Evolutionary conservation across 768 basidiomycete species (phyloP).

Genomic region (Rhizopogon vesiculosus): DNA sequence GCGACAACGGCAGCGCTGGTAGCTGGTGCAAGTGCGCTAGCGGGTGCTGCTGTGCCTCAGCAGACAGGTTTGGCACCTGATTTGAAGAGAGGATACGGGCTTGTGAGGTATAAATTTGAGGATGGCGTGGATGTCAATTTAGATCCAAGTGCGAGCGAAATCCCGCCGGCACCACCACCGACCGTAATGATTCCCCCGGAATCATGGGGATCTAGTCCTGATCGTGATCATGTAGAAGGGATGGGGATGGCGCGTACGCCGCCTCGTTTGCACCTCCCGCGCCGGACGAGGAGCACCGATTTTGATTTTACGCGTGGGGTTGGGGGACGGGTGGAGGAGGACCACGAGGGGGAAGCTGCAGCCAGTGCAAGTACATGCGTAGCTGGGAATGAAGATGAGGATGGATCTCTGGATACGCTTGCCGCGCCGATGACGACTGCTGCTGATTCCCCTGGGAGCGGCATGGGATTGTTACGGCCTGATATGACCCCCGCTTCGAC

Average conservation of each 20-base stretch:
- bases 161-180: background rate
- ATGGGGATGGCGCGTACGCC: background rate
- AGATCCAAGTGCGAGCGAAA: too few relatives aligned
- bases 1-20: constrained; percentile 53
- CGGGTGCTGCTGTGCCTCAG: constrained; percentile 54
- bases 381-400: background rate
- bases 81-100: constrained; percentile 56
- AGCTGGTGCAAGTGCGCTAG: constrained; percentile 60
- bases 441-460: background rate
- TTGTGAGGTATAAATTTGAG: constrained; percentile 47
- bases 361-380: too few relatives aligned
- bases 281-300: constrained; percentile 9
- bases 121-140: background rate
- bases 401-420: constrained; percentile 9
- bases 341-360: constrained; percentile 6
- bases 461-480: background rate
- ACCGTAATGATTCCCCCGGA: background rate
- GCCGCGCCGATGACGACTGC: constrained; percentile 6
- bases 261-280: constrained; percentile 4
- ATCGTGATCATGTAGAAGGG: too few relatives aligned
- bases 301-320: constrained; percentile 1
- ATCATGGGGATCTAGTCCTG: background rate
- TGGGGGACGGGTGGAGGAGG: background rate
- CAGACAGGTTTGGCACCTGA: constrained; percentile 49
- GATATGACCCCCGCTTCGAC: constrained; percentile 1